A percentile compares a stretch with the other conserved stretches of the same genome.
These are phyloP conservation scores for Glebionis coronaria DNA, from an alignment of 129 eudicot species.

Conservation along the genomic window DNA sequence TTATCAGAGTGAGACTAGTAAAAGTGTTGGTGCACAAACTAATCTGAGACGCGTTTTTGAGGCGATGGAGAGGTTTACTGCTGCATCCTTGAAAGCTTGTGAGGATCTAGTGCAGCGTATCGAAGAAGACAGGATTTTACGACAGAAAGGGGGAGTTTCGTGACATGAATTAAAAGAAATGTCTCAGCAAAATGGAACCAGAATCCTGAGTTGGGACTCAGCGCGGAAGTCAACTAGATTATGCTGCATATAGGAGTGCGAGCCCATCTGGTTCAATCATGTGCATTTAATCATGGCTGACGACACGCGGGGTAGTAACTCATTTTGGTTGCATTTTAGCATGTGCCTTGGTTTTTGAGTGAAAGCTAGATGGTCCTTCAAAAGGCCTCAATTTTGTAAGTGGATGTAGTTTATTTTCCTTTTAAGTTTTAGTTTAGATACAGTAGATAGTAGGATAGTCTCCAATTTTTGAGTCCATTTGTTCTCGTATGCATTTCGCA, in stretches of 20 bases:
- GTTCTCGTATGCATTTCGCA: constrained; percentile 16
- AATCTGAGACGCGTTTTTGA: constrained; percentile 70
- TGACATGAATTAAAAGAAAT: constrained; percentile 10
- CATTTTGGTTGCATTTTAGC: background rate
- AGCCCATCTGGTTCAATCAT: background rate
- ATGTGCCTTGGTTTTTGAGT: background rate
- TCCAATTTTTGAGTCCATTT: constrained; percentile 19
- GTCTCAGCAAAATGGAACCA: background rate
- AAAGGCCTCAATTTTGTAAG: constrained; percentile 35
- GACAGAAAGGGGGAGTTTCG: constrained; percentile 32
- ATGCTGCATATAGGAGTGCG: background rate
- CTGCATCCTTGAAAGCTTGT: constrained; percentile 65
- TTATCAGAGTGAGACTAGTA: constrained; percentile 85
- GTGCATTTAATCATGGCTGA: too few relatives aligned
- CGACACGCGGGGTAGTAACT: background rate
- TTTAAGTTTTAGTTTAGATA: constrained; percentile 23
- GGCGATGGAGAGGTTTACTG: constrained; percentile 77
- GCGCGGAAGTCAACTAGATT: background rate
- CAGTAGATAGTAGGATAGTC: constrained; percentile 7
- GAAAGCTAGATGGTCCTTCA: constrained; percentile 15
- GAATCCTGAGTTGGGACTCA: background rate
- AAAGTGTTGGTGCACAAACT: constrained; percentile 67
- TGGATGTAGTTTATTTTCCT: constrained; percentile 24
- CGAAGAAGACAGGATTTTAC: constrained; percentile 57
- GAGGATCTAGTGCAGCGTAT: constrained; percentile 78